A percentile compares a stretch with the other conserved stretches of the same genome.
phyloP scores from a whole-genome alignment of 2,329 filamentous ascomycete species.

The Aspergillus clavatus region DNA sequence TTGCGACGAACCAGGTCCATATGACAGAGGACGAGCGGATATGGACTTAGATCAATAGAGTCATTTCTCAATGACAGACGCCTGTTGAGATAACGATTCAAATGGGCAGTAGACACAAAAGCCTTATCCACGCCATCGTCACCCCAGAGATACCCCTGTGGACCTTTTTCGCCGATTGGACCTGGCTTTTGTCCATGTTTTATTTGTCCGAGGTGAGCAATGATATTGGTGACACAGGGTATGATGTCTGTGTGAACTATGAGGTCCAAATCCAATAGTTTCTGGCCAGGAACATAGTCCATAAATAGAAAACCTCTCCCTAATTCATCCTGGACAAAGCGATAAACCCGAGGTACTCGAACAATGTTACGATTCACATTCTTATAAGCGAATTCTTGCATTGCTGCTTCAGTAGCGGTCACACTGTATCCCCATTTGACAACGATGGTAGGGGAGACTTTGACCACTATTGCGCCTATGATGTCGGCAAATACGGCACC shows the following conservation, averaged over 20 bases:
- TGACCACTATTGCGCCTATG: conserved; percentile 9
- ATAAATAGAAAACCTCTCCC: conserved; percentile 22
- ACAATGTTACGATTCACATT: conserved; percentile 15
- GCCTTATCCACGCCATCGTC: conserved; percentile 12
- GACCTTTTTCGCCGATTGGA: conserved; percentile 13
- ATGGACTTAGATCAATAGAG: conserved; percentile 16
- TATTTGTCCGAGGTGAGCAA: conserved; percentile 12
- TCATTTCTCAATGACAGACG: conserved; percentile 13
- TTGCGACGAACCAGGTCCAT: conserved; percentile 23
- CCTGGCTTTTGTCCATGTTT: conserved; percentile 10
- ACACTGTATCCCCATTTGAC: conserved; percentile 18
- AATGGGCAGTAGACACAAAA: conserved; percentile 6
- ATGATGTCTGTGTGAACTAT: conserved; percentile 8
- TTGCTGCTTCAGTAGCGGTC: conserved; percentile 15
- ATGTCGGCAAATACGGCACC: conserved; percentile 2
- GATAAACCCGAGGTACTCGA: conserved; percentile 18
- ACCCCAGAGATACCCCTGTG: conserved; percentile 19
- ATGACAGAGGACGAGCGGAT: conserved; percentile 24
- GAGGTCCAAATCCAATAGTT: conserved; percentile 11
- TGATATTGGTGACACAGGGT: conserved; percentile 12
- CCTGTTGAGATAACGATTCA: conserved; percentile 8
- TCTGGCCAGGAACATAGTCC: conserved; percentile 19
- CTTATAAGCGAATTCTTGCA: conserved; percentile 17
- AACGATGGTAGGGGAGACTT: conserved; percentile 11
- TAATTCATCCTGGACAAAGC: conserved; percentile 13